Evolutionary conservation across 2,329 filamentous ascomycete species (phyloP).

Genomic region (Trichoderma cornu-damae): DNA sequence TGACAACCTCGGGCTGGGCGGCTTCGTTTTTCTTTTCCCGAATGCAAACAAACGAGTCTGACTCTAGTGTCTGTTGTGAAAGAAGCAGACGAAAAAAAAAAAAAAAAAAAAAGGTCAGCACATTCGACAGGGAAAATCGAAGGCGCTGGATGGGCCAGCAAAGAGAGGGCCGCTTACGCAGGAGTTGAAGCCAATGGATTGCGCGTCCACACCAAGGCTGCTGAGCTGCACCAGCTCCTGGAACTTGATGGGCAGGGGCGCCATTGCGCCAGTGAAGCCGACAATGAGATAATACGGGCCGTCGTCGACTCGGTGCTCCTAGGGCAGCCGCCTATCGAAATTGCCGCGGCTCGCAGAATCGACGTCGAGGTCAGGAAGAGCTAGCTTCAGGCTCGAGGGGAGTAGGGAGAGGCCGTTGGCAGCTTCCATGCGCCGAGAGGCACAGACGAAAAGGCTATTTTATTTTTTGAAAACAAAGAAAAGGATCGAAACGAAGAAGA

Average conservation of each 20-base stretch:
- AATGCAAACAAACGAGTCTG: slow-evolving; percentile 92
- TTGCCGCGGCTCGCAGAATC: slow-evolving; percentile 25
- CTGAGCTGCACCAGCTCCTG: slow-evolving; percentile 75
- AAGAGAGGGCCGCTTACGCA: slow-evolving; percentile 52
- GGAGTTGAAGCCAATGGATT: slow-evolving; percentile 69
- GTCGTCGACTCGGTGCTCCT: slow-evolving; percentile 19
- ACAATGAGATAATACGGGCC: slow-evolving; percentile 20
- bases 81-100: no score
- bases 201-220: slow-evolving; percentile 43
- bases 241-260: slow-evolving; percentile 84
- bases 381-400: slow-evolving; percentile 22
- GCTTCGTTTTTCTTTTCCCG: slow-evolving; percentile 86
- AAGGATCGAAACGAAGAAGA: slow-evolving; percentile 16
- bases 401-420: slow-evolving; percentile 26
- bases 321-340: slow-evolving; percentile 22
- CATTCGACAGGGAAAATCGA: not conserved
- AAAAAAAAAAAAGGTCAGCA: no score
- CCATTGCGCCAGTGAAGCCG: slow-evolving; percentile 43
- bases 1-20: slow-evolving; percentile 87
- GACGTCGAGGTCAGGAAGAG: slow-evolving; percentile 16
- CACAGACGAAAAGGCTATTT: slow-evolving; percentile 23
- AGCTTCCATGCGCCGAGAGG: slow-evolving; percentile 39
- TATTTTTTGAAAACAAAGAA: slow-evolving; percentile 21
- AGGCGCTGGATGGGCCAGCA: not conserved
- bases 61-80: slow-evolving; percentile 91